Conservation (phyloP, 345 rosid species). For the Raphanus raphanistrum region DNA sequence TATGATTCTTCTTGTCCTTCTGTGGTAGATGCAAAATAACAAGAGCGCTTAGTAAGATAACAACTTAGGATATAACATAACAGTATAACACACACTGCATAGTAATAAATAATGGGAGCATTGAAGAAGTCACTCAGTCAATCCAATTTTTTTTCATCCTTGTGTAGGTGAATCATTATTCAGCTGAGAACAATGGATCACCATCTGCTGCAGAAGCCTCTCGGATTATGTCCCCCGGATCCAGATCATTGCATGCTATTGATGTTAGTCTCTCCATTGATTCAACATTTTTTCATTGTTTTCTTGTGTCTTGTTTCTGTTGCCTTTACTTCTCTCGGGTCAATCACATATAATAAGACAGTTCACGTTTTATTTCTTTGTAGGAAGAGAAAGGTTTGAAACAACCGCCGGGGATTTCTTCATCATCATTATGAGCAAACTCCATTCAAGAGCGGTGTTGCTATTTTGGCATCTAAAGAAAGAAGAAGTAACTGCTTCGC, state of each 20-base stretch:
- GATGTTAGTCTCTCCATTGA: slow-evolving; percentile 51
- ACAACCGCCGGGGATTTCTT: slow-evolving; percentile 12
- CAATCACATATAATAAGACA: not conserved
- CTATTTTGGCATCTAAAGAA: not conserved
- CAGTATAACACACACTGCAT: not conserved
- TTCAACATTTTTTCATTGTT: slow-evolving; percentile 1
- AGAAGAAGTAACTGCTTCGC: not conserved
- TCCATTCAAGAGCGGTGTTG: not conserved
- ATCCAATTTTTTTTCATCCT: not conserved
- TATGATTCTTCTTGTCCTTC: slow-evolving; percentile 4
- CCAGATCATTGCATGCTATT: slow-evolving; percentile 49
- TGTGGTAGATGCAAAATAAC: slow-evolving; percentile 14
- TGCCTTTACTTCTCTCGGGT: not conserved
- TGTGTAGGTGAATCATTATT: slow-evolving; percentile 36
- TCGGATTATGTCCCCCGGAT: slow-evolving; percentile 47
- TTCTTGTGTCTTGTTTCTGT: not conserved
- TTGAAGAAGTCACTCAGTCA: not conserved
- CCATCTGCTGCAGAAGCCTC: slow-evolving; percentile 54
- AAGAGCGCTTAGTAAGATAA: slow-evolving; percentile 8
- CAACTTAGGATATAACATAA: not conserved
- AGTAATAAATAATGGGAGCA: slow-evolving; percentile 8
- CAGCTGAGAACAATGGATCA: slow-evolving; percentile 48
- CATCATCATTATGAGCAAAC: slow-evolving; percentile 23
- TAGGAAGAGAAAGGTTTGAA: slow-evolving; percentile 40
- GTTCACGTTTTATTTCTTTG: not conserved